Percentiles rank a stretch among this genome's conserved stretches.
Evolutionary conservation across 2,329 filamentous ascomycete genomes (phyloP).

Genomic region (Colletotrichum orbiculare): DNA sequence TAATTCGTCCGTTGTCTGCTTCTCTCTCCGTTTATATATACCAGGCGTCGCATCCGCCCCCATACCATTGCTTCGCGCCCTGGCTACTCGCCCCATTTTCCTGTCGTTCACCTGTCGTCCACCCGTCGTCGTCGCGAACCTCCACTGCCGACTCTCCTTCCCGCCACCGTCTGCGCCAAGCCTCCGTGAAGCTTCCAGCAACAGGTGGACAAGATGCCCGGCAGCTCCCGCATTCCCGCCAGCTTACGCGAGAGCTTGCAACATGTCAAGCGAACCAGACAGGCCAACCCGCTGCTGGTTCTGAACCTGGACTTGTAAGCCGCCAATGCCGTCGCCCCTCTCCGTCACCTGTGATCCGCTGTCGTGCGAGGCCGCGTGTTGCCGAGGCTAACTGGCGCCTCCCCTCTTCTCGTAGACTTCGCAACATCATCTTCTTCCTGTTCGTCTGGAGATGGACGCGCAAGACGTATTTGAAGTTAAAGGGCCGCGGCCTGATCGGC

Average conservation of each 20-base stretch:
- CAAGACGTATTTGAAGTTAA: constrained; percentile 83
- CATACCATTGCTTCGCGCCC: neutral
- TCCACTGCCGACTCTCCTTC: constrained; percentile 19
- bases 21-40: constrained; percentile 22
- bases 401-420: constrained; percentile 64
- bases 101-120: neutral
- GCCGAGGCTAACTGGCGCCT: constrained; percentile 17
- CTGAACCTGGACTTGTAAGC: constrained; percentile 78
- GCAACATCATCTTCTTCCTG: constrained; percentile 88
- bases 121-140: constrained; percentile 19
- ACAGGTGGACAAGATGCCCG: constrained; percentile 61
- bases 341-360: neutral
- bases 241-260: constrained; percentile 76
- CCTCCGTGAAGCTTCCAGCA: constrained; percentile 23
- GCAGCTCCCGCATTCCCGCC: constrained; percentile 76
- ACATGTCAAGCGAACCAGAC: constrained; percentile 67
- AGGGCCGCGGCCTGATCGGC: constrained; percentile 88
- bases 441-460: constrained; percentile 88
- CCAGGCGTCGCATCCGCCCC: constrained; percentile 19
- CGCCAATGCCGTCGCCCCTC: constrained; percentile 5
- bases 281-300: constrained; percentile 66
- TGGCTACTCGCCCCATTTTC: no score
- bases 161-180: constrained; percentile 6
- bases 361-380: constrained; percentile 1
- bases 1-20: constrained; percentile 14